Evolutionary conservation across 306 rosid species (phyloP).

Genomic region (Crataegus laevigata): DNA sequence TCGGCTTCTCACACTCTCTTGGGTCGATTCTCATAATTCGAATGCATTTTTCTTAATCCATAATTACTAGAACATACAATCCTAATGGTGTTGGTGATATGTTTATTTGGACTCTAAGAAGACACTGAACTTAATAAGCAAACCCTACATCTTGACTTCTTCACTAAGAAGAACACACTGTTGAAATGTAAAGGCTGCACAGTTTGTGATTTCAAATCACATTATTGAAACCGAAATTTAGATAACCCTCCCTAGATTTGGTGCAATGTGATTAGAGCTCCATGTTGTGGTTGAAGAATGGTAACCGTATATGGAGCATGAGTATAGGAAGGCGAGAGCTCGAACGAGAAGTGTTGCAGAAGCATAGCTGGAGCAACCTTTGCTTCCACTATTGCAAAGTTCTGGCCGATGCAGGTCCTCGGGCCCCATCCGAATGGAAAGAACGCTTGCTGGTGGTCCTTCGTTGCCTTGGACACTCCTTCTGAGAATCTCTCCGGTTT

Average conservation of each 20-base stretch:
- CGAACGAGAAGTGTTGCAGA: slow-evolving; percentile 37
- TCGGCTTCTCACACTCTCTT: no score
- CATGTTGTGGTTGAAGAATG: slow-evolving; percentile 52
- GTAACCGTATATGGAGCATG: slow-evolving; percentile 40
- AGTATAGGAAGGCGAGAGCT: slow-evolving; percentile 39
- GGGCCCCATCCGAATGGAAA: slow-evolving; percentile 55
- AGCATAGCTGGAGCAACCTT: slow-evolving; percentile 33
- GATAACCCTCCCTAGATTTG: slow-evolving; percentile 9
- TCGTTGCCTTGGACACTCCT: slow-evolving; percentile 30
- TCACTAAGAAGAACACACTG: not conserved
- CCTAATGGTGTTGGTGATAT: not conserved
- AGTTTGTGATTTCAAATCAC: not conserved
- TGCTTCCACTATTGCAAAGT: slow-evolving; percentile 40
- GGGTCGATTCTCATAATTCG: not conserved
- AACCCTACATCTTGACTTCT: not conserved
- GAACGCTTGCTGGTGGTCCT: slow-evolving; percentile 30
- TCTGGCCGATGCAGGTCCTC: slow-evolving; percentile 44
- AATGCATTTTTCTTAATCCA: not conserved
- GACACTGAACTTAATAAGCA: not conserved
- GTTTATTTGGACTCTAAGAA: not conserved
- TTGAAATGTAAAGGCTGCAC: not conserved
- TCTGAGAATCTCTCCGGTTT: slow-evolving; percentile 47
- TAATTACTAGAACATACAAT: not conserved
- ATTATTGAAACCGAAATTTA: not conserved
- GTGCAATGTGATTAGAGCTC: slow-evolving; percentile 36